A percentile compares a stretch with the other conserved stretches of the same genome.
phyloP scores from a whole-genome alignment of 352 stramenopile genomes.

The Phytopythium ostracodes region DNA sequence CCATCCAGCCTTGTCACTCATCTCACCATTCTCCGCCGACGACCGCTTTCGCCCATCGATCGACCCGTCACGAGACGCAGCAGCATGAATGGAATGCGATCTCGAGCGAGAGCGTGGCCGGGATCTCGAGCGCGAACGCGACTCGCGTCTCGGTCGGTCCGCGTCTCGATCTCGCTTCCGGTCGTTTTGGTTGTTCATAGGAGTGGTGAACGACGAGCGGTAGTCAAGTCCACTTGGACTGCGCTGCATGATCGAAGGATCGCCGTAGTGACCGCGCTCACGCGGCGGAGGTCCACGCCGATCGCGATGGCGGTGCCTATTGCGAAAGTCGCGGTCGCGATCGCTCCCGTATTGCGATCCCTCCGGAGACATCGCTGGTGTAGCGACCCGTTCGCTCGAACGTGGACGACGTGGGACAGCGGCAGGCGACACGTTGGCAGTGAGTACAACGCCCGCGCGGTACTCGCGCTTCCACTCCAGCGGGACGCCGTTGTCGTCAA shows the following conservation, averaged over 20 bases:
- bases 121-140: slow-evolving; percentile 2
- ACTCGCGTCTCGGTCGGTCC: not conserved
- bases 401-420: slow-evolving; percentile 18
- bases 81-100: slow-evolving; percentile 1
- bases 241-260: not conserved
- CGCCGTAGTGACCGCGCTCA: not conserved
- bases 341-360: slow-evolving; percentile 1
- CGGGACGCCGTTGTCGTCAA: slow-evolving; percentile 33
- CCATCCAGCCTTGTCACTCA: not conserved
- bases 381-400: slow-evolving; percentile 27
- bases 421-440: slow-evolving; percentile 15
- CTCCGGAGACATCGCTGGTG: not conserved
- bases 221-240: slow-evolving; percentile 4
- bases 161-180: not conserved
- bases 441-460: slow-evolving; percentile 34
- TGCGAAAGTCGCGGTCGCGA: slow-evolving; percentile 3
- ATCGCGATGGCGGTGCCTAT: not conserved
- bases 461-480: slow-evolving; percentile 33
- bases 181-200: not conserved
- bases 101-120: slow-evolving; percentile 1
- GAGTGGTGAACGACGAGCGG: slow-evolving; percentile 2
- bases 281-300: not conserved
- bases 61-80: not conserved
- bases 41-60: not conserved
- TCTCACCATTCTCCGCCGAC: not conserved